These are phyloP conservation scores for Yamadazyma kitorensis DNA, from an alignment of 805 yeast species.

Conservation along the genomic window DNA sequence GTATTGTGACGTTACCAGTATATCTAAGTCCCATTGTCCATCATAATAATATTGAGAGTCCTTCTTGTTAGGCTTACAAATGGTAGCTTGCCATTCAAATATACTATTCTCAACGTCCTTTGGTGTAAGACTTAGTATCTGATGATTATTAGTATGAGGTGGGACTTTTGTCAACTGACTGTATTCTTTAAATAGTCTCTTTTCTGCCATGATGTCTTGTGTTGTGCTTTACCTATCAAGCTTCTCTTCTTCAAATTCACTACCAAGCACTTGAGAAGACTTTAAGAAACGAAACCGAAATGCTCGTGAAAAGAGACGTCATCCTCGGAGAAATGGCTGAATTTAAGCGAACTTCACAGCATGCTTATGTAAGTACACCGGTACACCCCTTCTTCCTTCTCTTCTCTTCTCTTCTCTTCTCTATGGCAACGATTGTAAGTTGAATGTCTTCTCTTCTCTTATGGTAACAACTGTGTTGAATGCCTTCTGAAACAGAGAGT, in stretches of 20 bases:
- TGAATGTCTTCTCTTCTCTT: too few species aligned
- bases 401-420: too few species aligned
- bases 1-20: constrained; percentile 46
- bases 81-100: constrained; percentile 49
- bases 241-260: too few species aligned
- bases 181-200: constrained; percentile 37
- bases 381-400: too few species aligned
- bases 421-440: too few species aligned
- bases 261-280: background rate
- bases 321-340: too few species aligned
- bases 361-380: too few species aligned
- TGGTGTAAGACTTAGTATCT: constrained; percentile 46
- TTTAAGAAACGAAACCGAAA: background rate
- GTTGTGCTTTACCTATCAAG: too few species aligned
- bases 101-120: constrained; percentile 37
- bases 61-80: constrained; percentile 44
- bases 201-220: constrained; percentile 36
- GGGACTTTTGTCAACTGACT: constrained; percentile 30
- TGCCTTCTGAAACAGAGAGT: too few species aligned
- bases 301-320: background rate
- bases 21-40: constrained; percentile 51
- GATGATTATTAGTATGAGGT: constrained; percentile 26
- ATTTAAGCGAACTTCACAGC: too few species aligned
- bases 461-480: too few species aligned
- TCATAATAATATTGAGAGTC: constrained; percentile 50